Conservation (phyloP, 2,329 filamentous ascomycete genomes). For the Graphilbum sp. region DNA sequence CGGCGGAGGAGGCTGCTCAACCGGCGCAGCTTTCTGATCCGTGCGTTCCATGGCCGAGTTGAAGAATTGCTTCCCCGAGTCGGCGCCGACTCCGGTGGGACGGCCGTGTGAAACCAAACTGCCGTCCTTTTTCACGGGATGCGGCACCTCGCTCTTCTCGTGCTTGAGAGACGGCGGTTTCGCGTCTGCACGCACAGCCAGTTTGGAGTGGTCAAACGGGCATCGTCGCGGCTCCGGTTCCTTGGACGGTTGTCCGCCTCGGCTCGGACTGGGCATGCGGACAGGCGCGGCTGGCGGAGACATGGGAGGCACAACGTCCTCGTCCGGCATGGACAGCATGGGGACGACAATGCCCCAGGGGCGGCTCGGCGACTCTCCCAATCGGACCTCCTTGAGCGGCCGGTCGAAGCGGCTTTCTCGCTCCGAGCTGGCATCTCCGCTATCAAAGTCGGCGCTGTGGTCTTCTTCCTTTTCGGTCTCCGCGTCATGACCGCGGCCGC, state of each 20-base stretch:
- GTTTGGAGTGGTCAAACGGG: slow-evolving; percentile 30
- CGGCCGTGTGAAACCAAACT: no score
- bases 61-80: no score
- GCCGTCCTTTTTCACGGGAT: no score
- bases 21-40: background rate
- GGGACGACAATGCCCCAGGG: slow-evolving; percentile 88
- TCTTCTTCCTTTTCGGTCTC: no score
- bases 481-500: no score
- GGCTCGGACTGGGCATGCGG: slow-evolving; percentile 25
- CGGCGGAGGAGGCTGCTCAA: slow-evolving; percentile 11
- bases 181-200: slow-evolving; percentile 5
- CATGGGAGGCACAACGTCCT: slow-evolving; percentile 24
- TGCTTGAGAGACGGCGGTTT: slow-evolving; percentile 1
- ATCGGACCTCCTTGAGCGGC: slow-evolving; percentile 71
- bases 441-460: no score
- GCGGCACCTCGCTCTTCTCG: background rate
- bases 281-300: slow-evolving; percentile 44
- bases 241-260: slow-evolving; percentile 1
- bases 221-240: slow-evolving; percentile 26
- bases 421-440: slow-evolving; percentile 20
- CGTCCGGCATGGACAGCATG: slow-evolving; percentile 16
- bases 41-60: background rate
- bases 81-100: no score
- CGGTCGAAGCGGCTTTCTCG: slow-evolving; percentile 67
- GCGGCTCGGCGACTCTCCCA: slow-evolving; percentile 82